Conservation (phyloP, 192 early-diverging fungal genomes). For the Spinellus fusiger region DNA sequence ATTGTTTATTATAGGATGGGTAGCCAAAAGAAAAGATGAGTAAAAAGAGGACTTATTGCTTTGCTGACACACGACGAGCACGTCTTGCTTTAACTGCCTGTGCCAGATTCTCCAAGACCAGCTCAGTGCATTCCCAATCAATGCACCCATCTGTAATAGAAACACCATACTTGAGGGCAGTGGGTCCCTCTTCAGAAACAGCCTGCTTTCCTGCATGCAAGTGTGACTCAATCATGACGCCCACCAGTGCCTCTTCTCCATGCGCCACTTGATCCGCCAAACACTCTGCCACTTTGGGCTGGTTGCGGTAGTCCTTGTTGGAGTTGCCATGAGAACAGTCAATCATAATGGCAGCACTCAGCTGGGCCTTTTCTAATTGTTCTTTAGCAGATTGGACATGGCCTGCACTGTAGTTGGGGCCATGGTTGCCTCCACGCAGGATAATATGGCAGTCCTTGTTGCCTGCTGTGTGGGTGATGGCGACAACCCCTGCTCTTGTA, state of each 20-base stretch:
- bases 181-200: slow-evolving; percentile 59
- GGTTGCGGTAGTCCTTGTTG: slow-evolving; percentile 83
- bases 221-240: slow-evolving; percentile 95
- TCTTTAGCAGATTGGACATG: slow-evolving; percentile 29
- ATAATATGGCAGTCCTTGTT: slow-evolving; percentile 87
- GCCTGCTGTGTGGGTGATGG: slow-evolving; percentile 84
- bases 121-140: slow-evolving; percentile 74
- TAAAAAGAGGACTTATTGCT: not conserved
- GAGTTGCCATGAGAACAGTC: slow-evolving; percentile 96
- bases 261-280: slow-evolving; percentile 68
- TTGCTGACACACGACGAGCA: not conserved
- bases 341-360: slow-evolving; percentile 77
- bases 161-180: slow-evolving; percentile 77
- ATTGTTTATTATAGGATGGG: no score
- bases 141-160: slow-evolving; percentile 94
- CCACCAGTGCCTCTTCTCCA: slow-evolving; percentile 62
- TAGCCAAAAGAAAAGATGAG: not conserved
- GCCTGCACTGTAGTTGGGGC: slow-evolving; percentile 79
- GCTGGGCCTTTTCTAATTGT: slow-evolving; percentile 53
- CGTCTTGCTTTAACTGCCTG: slow-evolving; percentile 66
- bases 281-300: slow-evolving; percentile 64
- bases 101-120: slow-evolving; percentile 69
- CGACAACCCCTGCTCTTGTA: slow-evolving; percentile 85
- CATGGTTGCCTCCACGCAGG: slow-evolving; percentile 80
- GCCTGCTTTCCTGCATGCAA: slow-evolving; percentile 82